These are phyloP conservation scores for Monosporascus sp. DNA, from an alignment of 2,329 filamentous ascomycete species.

Conservation along the genomic window DNA sequence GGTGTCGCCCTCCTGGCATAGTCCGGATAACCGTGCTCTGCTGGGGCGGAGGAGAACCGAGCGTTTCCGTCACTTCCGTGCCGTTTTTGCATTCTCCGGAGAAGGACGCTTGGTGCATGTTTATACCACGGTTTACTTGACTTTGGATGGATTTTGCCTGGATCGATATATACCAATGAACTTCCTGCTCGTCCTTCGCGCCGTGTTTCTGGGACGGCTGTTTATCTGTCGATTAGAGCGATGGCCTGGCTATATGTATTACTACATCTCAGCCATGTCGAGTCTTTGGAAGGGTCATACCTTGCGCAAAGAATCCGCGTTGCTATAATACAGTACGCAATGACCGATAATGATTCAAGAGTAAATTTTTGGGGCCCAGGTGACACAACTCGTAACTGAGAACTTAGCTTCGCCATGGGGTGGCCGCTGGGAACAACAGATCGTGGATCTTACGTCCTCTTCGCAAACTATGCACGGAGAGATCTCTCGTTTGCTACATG, in stretches of 20 bases:
- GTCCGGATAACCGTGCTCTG: too few relatives aligned
- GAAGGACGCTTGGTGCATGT: slow-evolving; percentile 12
- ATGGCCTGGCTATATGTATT: background rate
- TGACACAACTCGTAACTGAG: background rate
- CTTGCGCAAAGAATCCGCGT: background rate
- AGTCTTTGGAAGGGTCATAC: too few relatives aligned
- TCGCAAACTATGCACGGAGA: too few relatives aligned
- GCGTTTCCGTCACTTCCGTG: slow-evolving; percentile 5
- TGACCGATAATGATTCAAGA: background rate
- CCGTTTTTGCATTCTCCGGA: slow-evolving; percentile 10
- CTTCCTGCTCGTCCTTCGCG: background rate
- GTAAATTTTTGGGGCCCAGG: background rate
- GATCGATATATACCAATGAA: background rate
- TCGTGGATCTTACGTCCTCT: too few relatives aligned
- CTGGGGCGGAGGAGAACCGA: too few relatives aligned
- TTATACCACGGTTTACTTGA: background rate
- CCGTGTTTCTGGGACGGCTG: background rate
- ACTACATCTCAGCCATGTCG: too few relatives aligned
- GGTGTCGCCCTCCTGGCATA: slow-evolving; percentile 22
- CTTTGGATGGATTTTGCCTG: background rate
- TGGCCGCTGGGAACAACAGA: too few relatives aligned
- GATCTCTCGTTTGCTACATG: too few relatives aligned
- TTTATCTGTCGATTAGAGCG: background rate
- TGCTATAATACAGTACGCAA: background rate
- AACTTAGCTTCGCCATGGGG: background rate